Conservation (phyloP, 371 early-diverging fungal genomes). For the Saksenaea oblongispora region DNA sequence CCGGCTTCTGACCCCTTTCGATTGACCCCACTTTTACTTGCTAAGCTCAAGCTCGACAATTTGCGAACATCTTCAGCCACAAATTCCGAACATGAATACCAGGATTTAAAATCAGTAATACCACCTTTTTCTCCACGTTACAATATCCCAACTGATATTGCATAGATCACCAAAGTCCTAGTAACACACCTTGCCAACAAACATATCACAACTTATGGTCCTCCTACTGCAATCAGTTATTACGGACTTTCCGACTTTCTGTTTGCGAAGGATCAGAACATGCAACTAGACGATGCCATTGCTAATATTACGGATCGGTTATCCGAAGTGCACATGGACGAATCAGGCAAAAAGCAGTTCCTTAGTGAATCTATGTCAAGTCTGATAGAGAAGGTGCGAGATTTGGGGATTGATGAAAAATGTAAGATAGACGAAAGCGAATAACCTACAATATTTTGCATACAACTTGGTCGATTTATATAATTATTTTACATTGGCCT, state of each 20-base stretch:
- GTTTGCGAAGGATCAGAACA: slow-evolving; percentile 27
- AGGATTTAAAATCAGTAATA: slow-evolving; percentile 40
- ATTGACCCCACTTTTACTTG: slow-evolving; percentile 45
- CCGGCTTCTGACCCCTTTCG: slow-evolving; percentile 53
- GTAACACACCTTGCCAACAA: slow-evolving; percentile 46
- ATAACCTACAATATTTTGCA: not conserved
- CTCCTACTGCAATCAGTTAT: slow-evolving; percentile 15
- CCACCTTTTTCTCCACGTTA: not conserved
- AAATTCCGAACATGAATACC: slow-evolving; percentile 34
- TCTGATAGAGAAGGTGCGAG: slow-evolving; percentile 44
- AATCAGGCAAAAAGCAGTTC: slow-evolving; percentile 9
- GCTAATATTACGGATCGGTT: slow-evolving; percentile 23
- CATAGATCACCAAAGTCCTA: slow-evolving; percentile 44
- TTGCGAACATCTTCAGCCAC: slow-evolving; percentile 27
- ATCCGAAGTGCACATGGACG: slow-evolving; percentile 17
- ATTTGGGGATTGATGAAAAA: slow-evolving; percentile 29
- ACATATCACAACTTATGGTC: slow-evolving; percentile 30
- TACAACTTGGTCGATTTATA: not conserved
- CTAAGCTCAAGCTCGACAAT: slow-evolving; percentile 48
- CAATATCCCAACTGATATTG: not conserved
- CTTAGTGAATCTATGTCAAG: slow-evolving; percentile 33
- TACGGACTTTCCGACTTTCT: slow-evolving; percentile 39
- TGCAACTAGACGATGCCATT: slow-evolving; percentile 30
- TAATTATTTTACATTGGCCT: too few relatives aligned
- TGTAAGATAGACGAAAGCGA: not conserved